These are phyloP conservation scores for Prunus padus DNA, from an alignment of 306 rosid species.

Conservation along the genomic window DNA sequence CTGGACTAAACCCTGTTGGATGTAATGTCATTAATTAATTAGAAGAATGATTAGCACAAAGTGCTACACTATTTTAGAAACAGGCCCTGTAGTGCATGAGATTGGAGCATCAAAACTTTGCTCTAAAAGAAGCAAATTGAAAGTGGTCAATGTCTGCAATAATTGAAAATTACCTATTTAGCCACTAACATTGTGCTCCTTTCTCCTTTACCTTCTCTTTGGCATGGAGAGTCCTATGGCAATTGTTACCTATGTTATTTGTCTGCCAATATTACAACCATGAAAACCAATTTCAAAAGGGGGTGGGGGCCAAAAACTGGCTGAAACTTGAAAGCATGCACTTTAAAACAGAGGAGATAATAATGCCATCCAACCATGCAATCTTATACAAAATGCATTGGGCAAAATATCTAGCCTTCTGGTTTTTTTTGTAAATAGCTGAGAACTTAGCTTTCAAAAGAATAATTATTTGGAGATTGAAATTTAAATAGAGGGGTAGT, in stretches of 20 bases:
- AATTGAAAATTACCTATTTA: background rate
- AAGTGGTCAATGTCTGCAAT: slow-evolving; percentile 8
- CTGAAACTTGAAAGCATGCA: background rate
- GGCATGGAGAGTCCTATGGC: background rate
- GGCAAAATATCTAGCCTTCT: background rate
- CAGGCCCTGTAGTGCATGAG: background rate
- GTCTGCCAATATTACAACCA: background rate
- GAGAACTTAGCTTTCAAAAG: slow-evolving; percentile 1
- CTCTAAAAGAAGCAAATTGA: background rate
- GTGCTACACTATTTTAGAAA: background rate
- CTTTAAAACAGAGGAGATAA: background rate
- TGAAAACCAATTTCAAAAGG: background rate
- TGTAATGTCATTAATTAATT: background rate
- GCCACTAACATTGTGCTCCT: background rate
- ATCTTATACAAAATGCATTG: background rate
- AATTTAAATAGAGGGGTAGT: background rate
- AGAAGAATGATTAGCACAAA: background rate
- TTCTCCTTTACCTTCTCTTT: background rate
- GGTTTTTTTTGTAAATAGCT: background rate
- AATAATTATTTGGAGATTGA: background rate
- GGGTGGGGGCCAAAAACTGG: background rate
- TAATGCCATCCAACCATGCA: slow-evolving; percentile 16
- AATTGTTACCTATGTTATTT: background rate
- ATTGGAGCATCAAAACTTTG: background rate
- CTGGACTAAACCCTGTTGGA: too few relatives aligned